Evolutionary conservation across 176 grass and related monocot genomes (phyloP), one percentile per base, ranked within the genome.

Genomic region (Bromus sterilis): DNA sequence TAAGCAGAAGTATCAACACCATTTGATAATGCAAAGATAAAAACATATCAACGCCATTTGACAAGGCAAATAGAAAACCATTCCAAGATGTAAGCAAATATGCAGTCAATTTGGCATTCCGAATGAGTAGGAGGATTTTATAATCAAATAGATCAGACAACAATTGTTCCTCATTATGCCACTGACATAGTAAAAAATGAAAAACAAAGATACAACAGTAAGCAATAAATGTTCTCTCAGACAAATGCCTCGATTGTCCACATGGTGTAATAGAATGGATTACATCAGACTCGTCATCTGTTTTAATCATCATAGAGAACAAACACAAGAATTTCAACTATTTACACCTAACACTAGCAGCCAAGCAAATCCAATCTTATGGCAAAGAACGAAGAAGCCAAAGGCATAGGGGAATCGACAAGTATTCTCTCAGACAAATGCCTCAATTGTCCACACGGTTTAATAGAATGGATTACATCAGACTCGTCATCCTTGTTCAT

Each of bases 201-300:
- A n/a, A 36, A 7, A 12, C 10, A 11, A 57, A 12, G 0, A 59
- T 4, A 0, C 6, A 3, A 26, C 30, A 57, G 0, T 39, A 21
- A 11, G 7, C 40, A 59, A 20, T 24, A 9, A 21, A 0, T 20
- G 75, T 78, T 85, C 87, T 89, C 87, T 89, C 87, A 89, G 88
- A 90, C 88, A 90, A 90, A 90, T 86, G 88, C 88, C 88, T 90
- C 83, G 83, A 53, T 86, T 86, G 88, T 86, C 88, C 83, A 68
- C 84, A 90, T 66, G 59, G 74, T 78, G 70, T 77, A 72, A 89
- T 64, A 29, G 88, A 86, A 90, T 90, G 88, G 84, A 90, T 83
- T 90, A 59, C 36, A 31, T 90, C 83, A 53, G 88, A 86, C 88
- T 90, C 83, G 88, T 90, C 83, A 90, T 90, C 88, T 86, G 65